These are phyloP conservation scores for Pholiota microspora DNA, from an alignment of 768 basidiomycete genomes.

Conservation along the genomic window DNA sequence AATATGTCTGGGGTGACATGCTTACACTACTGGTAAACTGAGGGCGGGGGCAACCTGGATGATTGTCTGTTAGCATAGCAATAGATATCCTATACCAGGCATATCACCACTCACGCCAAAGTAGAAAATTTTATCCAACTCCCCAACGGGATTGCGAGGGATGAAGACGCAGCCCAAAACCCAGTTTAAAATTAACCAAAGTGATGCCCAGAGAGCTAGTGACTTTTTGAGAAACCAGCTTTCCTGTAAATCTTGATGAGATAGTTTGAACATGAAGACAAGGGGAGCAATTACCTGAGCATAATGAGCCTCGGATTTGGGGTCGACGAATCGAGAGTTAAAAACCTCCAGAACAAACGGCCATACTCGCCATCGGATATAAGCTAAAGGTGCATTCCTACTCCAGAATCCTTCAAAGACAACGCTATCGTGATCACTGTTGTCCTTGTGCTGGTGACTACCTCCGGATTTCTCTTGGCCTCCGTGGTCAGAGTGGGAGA, in stretches of 20 bases:
- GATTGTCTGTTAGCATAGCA: not conserved
- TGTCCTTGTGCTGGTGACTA: slow-evolving; percentile 29
- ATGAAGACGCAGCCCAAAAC: slow-evolving; percentile 55
- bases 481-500: slow-evolving; percentile 52
- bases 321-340: slow-evolving; percentile 57
- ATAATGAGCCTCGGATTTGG: slow-evolving; percentile 45
- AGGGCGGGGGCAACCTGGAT: slow-evolving; percentile 53
- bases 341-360: slow-evolving; percentile 58
- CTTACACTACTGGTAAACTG: slow-evolving; percentile 58
- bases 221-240: slow-evolving; percentile 72
- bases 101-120: slow-evolving; percentile 37
- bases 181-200: slow-evolving; percentile 73
- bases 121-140: slow-evolving; percentile 60
- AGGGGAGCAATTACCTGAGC: slow-evolving; percentile 27
- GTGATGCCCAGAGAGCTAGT: slow-evolving; percentile 58
- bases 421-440: slow-evolving; percentile 31
- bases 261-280: not conserved
- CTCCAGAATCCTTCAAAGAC: slow-evolving; percentile 24
- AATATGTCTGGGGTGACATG: slow-evolving; percentile 1
- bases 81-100: not conserved
- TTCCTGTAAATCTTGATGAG: slow-evolving; percentile 40
- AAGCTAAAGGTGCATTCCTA: slow-evolving; percentile 34
- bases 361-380: slow-evolving; percentile 59
- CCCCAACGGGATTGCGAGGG: slow-evolving; percentile 35
- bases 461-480: slow-evolving; percentile 48